Conservation (phyloP, 2,329 filamentous ascomycete species). For the Monilinia fructigena region DNA sequence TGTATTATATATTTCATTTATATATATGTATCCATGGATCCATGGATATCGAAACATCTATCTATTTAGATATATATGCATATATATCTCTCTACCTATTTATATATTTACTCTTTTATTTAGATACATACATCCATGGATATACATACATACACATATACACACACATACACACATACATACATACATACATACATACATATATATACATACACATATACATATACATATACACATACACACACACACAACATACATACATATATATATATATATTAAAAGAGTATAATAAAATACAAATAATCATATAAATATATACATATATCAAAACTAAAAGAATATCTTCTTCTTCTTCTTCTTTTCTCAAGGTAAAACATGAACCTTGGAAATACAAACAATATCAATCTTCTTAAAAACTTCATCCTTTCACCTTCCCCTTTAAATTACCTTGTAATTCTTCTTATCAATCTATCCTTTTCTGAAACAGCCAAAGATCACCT, state of each 20-base stretch:
- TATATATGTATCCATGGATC: too few relatives aligned
- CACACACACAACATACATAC: neutral
- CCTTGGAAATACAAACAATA: neutral
- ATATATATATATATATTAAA: neutral
- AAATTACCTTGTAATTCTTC: neutral
- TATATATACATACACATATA: neutral
- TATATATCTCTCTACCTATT: too few relatives aligned
- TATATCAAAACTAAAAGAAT: neutral
- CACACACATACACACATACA: too few relatives aligned
- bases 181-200: neutral
- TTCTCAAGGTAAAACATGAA: neutral
- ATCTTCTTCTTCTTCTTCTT: too few relatives aligned
- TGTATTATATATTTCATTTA: neutral
- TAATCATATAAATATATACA: neutral
- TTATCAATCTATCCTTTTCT: neutral
- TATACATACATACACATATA: too few relatives aligned
- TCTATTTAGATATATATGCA: too few relatives aligned
- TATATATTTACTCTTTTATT: too few relatives aligned
- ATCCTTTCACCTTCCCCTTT: constrained; percentile 11
- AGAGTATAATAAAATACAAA: neutral
- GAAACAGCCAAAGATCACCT: too few relatives aligned
- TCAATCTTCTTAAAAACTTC: neutral
- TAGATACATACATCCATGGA: too few relatives aligned
- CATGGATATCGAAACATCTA: too few relatives aligned
- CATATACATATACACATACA: neutral